These are phyloP conservation scores for Bolboschoenus planiculmis DNA, from an alignment of 176 grass and related monocot species.

Conservation along the genomic window DNA sequence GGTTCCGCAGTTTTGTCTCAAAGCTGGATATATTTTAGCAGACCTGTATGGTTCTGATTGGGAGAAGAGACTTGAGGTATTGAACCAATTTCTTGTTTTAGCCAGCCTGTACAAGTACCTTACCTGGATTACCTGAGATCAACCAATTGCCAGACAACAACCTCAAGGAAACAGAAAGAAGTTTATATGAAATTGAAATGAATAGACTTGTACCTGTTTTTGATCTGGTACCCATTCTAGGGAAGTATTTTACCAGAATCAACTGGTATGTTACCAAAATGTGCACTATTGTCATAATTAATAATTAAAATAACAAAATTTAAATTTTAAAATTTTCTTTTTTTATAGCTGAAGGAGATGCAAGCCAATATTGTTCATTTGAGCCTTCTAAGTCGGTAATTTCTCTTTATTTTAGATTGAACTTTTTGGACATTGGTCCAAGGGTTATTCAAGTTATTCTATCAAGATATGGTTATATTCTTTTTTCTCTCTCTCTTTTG, in stretches of 20 bases:
- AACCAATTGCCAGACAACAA: background rate
- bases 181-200: background rate
- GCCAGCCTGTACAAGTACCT: background rate
- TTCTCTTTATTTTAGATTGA: background rate
- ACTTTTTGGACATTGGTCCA: background rate
- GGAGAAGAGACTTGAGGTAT: conserved; percentile 93
- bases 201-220: conserved; percentile 10
- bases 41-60: conserved; percentile 86
- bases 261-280: background rate
- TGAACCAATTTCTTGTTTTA: background rate
- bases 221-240: background rate
- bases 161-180: background rate
- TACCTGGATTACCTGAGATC: background rate
- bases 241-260: background rate
- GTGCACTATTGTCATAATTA: background rate
- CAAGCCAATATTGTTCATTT: conserved; percentile 82
- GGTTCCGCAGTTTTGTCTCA: conserved; percentile 92
- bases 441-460: background rate
- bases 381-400: conserved; percentile 73
- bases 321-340: conserved; percentile 18
- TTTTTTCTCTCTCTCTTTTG: no score
- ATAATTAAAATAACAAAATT: background rate
- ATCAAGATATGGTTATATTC: background rate
- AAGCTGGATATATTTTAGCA: conserved; percentile 51
- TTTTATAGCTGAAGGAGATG: conserved; percentile 71